Base-by-base conservation (phyloP, 805 yeast species). In the Wickerhamomyces ciferrii region DNA sequence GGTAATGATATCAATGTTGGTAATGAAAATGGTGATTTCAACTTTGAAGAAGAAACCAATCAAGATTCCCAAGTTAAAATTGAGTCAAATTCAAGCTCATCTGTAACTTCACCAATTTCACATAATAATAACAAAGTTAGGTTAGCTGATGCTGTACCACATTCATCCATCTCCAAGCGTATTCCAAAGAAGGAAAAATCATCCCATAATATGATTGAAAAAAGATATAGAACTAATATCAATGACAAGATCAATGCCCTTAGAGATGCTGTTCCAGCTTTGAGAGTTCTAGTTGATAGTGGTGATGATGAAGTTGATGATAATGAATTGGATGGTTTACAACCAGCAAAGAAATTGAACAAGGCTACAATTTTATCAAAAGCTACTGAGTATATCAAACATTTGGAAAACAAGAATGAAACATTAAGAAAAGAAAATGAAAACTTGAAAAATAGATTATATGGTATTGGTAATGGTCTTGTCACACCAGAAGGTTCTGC, bases 361-460 rank as follows among this genome's bases (percentile, higher is more conserved):
- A 86, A 86, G 60, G 94, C 92, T 2, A 80, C 87, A 15, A 84
- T 86, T 42, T 68, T 86, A 49, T 71, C 85, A 24, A 86, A 86
- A 56, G 87, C 92, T 1, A 80, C 86, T 3, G 94, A 86, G 61
- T 86, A 86, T 58, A 85, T 86, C 52, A 78, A 76, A 53, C 91
- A 85, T 62, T 70, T 86, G 61, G 90, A 86, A 53, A 62, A 64
- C 50, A 84, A 83, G 56, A 82, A 82, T 55, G 77, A 72, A 2
- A 43, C 60, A 1, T 69, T 82, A 51, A 66, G 56, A 46, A 63
- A 63, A 23, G 82, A 81, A 54, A 82, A 81, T 53, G 67, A 68
- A 15, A 58, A 62, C 5, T 53, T 76, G 34, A 67, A 63, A 51
- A 50, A 50, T 1, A 54, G 56, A 48, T 45, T 64, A 15, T 59